A percentile compares a stretch with the other conserved stretches of the same genome.
Conservation (phyloP, 1,284 basidiomycete genomes). For the Megacollybia platyphylla region DNA sequence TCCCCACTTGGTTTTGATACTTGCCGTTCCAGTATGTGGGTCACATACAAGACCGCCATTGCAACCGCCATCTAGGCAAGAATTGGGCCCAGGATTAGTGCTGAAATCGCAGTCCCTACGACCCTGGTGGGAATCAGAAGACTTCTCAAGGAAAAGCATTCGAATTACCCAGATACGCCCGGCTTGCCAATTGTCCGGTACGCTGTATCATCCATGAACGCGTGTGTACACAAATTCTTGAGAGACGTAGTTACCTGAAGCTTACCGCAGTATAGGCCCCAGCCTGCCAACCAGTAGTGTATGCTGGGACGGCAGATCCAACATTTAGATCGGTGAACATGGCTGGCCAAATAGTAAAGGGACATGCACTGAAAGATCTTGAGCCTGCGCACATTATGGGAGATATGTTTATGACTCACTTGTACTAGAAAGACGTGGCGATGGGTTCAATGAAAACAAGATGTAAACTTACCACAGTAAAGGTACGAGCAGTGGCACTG, state of each 20-base stretch:
- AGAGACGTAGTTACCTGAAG: too few species aligned
- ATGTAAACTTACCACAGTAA: neutral
- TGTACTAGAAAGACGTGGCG: too few species aligned
- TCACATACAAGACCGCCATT: conserved; percentile 25
- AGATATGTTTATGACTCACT: too few species aligned
- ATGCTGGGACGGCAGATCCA: conserved; percentile 8
- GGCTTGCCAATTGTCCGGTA: conserved; percentile 21
- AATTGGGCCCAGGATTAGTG: conserved; percentile 22
- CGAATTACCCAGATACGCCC: conserved; percentile 18
- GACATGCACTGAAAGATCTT: neutral
- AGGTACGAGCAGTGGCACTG: conserved; percentile 1
- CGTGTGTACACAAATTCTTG: conserved; percentile 10
- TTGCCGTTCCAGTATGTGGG: neutral
- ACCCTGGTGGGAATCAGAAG: neutral
- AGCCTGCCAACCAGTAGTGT: conserved; percentile 9
- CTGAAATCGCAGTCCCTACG: conserved; percentile 10
- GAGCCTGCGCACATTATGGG: too few species aligned
- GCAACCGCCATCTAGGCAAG: conserved; percentile 31
- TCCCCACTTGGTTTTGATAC: neutral
- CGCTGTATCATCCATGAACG: conserved; percentile 12
- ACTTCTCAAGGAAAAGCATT: neutral
- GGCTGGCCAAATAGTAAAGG: conserved; percentile 4
- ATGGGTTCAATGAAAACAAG: too few species aligned
- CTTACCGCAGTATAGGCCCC: too few species aligned
- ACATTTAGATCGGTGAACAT: conserved; percentile 11